Base-by-base conservation (phyloP, 192 early-diverging fungal species). In the Podila horticola region DNA sequence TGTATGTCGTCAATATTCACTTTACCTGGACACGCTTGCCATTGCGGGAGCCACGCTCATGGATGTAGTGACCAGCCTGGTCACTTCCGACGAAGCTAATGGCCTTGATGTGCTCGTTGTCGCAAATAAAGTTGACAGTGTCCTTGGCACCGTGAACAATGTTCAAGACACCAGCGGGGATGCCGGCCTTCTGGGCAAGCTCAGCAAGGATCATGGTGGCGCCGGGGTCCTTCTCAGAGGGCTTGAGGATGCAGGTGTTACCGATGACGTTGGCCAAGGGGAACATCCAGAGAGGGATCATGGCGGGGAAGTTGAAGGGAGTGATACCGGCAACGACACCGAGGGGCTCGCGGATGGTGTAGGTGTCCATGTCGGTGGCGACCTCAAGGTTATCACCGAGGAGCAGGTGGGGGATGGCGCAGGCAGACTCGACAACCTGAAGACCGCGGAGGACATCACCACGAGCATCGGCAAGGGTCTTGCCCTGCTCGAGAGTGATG, bases 261-360 rank as follows among this genome's bases (percentile, higher is more conserved):
- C 97, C 97, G 30, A 90, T 90, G 52, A 94, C 97, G 79, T 96
- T 92, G 62, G 97, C 95, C 22, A 97, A 85, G 17, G 97, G 97
- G 89, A 98, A 96, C 90, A 98, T 95, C 97, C 97, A 98, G 71
- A 95, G 84, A 62, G 92, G 92, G 55, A 93, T 92, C 96, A 97
- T 97, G 48, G 96, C 97, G 5, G 97, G 97, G 85, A 98, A 98
- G 83, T 98, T 98, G 89, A 98, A 98, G 55, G 97, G 96, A 72
- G 92, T 92, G 69, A 98, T 97, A 62, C 97, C 97, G 45, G 90
- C 96, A 57, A 94, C 92, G 31, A 98, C 97, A 68, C 97, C 97
- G 61, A 94, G 84, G 28, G 97, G 97, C 82, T 97, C 94, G 38
- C 96, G 92, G 66, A 95, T 92, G 12, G 93, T 94, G 86, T 95